A percentile compares a stretch with the other conserved stretches of the same genome.
Conservation (phyloP, 352 stramenopile genomes). For the Elongisporangium prolatum region DNA sequence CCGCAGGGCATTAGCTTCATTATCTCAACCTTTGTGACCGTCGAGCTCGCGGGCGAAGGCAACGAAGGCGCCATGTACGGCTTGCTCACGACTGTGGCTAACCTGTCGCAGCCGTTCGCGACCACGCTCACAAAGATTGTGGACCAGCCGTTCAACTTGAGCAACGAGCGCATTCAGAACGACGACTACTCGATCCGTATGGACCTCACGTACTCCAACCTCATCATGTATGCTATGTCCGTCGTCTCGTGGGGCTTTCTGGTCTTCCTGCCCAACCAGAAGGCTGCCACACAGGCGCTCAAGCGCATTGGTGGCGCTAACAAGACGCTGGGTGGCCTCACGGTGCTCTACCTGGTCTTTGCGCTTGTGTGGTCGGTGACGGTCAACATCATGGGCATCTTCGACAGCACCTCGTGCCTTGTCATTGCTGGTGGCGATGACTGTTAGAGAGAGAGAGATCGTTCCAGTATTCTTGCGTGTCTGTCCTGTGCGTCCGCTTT, state of each 20-base stretch:
- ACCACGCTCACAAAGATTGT: neutral
- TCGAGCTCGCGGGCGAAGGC: neutral
- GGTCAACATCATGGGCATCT: constrained; percentile 16
- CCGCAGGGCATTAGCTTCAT: constrained; percentile 21
- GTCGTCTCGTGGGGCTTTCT: constrained; percentile 17
- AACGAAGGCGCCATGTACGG: neutral
- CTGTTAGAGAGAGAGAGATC: neutral
- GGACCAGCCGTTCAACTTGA: neutral
- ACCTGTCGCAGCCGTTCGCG: neutral
- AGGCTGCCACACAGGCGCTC: constrained; percentile 13
- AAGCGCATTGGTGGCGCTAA: constrained; percentile 9
- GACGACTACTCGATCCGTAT: neutral
- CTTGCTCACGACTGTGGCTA: neutral
- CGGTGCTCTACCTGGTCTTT: constrained; percentile 13
- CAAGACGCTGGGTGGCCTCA: constrained; percentile 6
- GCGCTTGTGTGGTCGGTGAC: constrained; percentile 9
- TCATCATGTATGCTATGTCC: constrained; percentile 3
- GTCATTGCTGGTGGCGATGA: constrained; percentile 16
- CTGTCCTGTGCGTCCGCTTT: neutral
- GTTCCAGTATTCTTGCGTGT: neutral
- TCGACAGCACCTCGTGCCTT: constrained; percentile 10
- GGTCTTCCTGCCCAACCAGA: constrained; percentile 20
- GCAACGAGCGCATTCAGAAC: neutral
- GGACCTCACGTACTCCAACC: neutral
- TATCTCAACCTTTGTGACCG: constrained; percentile 3